These are phyloP conservation scores for Dichomitus squalens DNA, from an alignment of 1,284 basidiomycete species.

Conservation along the genomic window DNA sequence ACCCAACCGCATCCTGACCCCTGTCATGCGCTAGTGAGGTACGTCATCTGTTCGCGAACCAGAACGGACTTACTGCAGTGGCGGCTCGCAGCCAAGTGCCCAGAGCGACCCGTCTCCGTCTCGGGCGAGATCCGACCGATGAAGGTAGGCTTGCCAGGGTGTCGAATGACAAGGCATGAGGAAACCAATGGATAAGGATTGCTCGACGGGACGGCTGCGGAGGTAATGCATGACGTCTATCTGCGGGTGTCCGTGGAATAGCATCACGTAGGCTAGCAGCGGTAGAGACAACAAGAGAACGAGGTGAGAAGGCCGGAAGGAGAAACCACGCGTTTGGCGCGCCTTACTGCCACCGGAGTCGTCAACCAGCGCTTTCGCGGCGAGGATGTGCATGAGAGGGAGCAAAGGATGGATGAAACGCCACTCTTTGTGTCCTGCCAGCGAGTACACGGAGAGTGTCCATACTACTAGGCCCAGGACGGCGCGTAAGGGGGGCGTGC, in stretches of 20 bases:
- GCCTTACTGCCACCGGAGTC: constrained; percentile 27
- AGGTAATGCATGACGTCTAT: constrained; percentile 73
- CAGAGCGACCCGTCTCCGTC: constrained; percentile 55
- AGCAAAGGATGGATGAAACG: constrained; percentile 93
- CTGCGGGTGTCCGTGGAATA: constrained; percentile 80
- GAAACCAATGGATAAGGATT: constrained; percentile 73
- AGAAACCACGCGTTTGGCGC: constrained; percentile 22
- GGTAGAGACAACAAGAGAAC: constrained; percentile 60
- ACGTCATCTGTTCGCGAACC: constrained; percentile 6
- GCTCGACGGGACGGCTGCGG: constrained; percentile 48
- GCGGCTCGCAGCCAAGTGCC: constrained; percentile 92
- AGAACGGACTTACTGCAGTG: constrained; percentile 61
- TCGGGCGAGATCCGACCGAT: constrained; percentile 60
- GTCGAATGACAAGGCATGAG: constrained; percentile 99
- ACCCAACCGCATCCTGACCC: constrained; percentile 51
- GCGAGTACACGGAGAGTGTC: constrained; percentile 75
- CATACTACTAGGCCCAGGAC: constrained; percentile 61
- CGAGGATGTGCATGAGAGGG: constrained; percentile 83
- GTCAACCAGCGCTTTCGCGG: constrained; percentile 71
- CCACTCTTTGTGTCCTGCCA: constrained; percentile 94
- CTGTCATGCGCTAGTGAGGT: constrained; percentile 37
- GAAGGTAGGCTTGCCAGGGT: constrained; percentile 91
- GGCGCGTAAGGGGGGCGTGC: constrained; percentile 36
- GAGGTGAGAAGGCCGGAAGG: constrained; percentile 33
- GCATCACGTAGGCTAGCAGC: constrained; percentile 65